Evolutionary conservation across 164 flowering plant species (phyloP), one percentile per base, ranked within the genome.

Genomic region (Vitis rupestris): DNA sequence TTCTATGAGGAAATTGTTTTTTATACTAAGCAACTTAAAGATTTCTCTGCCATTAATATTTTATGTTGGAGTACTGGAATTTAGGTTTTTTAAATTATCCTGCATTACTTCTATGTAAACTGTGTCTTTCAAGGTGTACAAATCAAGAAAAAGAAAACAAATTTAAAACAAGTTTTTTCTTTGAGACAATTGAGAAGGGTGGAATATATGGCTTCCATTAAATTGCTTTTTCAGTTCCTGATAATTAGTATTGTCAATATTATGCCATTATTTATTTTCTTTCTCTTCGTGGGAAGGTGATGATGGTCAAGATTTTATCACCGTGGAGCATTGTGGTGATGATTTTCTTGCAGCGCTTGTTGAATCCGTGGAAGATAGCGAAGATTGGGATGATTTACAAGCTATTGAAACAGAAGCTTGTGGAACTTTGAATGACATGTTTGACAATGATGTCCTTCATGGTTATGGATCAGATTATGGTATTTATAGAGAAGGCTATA

Each of bases 331-430:
- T 63, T 95, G 97, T 59, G 97, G 99, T 4, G 98, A 95, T 85
- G 99, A 93, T 78, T 95, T 87, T 80, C 81, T 95, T 59, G 91
- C 92, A 0, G 74, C 84, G 14, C 70, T 95, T 67, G 97, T 92
- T 53, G 97, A 93, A 44, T 82, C 85, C 9, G 77, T 90, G 86
- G 82, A 81, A 69, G 88, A 80, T 60, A 80, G 56, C 70, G 99
- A 95, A 78, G 99, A 95, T 44, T 95, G 98, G 97, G 99, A 90
- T 80, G 99, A 93, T 82, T 75, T 90, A 59, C 91, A 91, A 69
- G 91, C 82, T 17, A 70, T 88, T 73, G 99, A 95, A 78, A 70
- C 86, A 3, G 93, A 93, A 82, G 90, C 91, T 70, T 88, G 92
- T 73, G 94, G 97, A 64, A 80, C 84, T 71, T 74, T 92, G 72